Evolutionary conservation across 1,284 basidiomycete species (phyloP).

Genomic region (Inonotus obliquus): DNA sequence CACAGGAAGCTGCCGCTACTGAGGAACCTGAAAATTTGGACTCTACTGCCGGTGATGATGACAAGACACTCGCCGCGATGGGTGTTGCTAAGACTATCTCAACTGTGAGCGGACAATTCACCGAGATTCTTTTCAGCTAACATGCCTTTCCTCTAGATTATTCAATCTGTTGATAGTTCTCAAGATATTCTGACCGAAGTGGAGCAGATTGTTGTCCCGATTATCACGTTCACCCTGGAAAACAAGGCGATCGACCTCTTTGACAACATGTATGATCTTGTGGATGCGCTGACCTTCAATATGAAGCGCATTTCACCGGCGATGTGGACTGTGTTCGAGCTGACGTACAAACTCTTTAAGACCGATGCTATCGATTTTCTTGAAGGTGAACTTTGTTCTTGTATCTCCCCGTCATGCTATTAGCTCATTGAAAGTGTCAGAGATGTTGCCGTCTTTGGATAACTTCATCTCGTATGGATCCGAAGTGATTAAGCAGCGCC

Average conservation of each 20-base stretch:
- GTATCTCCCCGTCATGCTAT: neutral
- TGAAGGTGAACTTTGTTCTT: constrained; percentile 47
- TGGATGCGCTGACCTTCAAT: constrained; percentile 85
- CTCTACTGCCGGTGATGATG: constrained; percentile 54
- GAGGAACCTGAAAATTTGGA: constrained; percentile 35
- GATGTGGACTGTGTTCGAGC: constrained; percentile 86
- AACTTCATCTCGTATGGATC: constrained; percentile 87
- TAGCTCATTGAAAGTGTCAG: constrained; percentile 34
- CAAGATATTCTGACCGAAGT: constrained; percentile 77
- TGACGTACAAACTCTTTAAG: constrained; percentile 85
- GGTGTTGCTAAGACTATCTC: constrained; percentile 78
- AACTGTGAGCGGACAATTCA: constrained; percentile 44
- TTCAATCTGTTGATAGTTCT: constrained; percentile 68
- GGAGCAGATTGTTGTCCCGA: constrained; percentile 78
- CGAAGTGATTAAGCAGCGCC: constrained; percentile 66
- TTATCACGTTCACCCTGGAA: constrained; percentile 75
- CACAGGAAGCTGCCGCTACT: constrained; percentile 46
- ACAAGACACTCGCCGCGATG: constrained; percentile 84
- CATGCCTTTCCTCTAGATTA: constrained; percentile 41
- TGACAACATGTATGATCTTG: constrained; percentile 85
- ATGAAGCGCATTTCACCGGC: constrained; percentile 69
- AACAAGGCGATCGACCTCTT: constrained; percentile 75
- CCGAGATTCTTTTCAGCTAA: neutral
- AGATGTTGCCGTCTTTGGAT: constrained; percentile 87
- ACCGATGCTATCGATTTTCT: constrained; percentile 81